Percentiles rank a stretch among this genome's conserved stretches.
phyloP scores from a whole-genome alignment of 2,329 filamentous ascomycete genomes.

The Fusarium clavum region DNA sequence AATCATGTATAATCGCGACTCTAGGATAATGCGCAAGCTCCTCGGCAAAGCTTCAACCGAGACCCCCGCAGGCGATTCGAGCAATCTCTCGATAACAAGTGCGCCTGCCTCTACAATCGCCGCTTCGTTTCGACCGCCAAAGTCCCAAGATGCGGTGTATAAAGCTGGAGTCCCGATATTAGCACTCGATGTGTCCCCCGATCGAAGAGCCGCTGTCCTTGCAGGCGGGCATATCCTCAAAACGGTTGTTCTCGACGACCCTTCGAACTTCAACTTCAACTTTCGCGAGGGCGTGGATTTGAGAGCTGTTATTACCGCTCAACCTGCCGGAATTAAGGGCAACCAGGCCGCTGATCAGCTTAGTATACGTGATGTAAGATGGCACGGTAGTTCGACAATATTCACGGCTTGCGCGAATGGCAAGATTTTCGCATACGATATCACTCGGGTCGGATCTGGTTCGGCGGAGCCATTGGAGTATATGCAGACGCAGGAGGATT shows the following conservation, averaged over 20 bases:
- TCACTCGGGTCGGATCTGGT: conserved; percentile 61
- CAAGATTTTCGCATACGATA: conserved; percentile 73
- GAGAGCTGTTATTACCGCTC: conserved; percentile 64
- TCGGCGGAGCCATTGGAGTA: conserved; percentile 62
- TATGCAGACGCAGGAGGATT: conserved; percentile 70
- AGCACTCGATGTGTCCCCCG: conserved; percentile 68
- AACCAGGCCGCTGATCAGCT: conserved; percentile 65
- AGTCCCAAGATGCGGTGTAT: conserved; percentile 67
- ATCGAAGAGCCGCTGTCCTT: conserved; percentile 67
- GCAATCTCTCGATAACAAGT: conserved; percentile 57
- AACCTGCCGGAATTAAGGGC: conserved; percentile 55
- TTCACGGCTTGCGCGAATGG: conserved; percentile 73
- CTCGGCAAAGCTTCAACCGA: conserved; percentile 65
- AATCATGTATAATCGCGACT: conserved; percentile 65
- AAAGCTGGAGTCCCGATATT: conserved; percentile 64
- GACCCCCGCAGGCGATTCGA: conserved; percentile 56
- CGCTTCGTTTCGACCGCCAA: conserved; percentile 61
- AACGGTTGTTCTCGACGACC: conserved; percentile 66
- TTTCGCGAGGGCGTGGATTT: conserved; percentile 70
- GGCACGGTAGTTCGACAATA: conserved; percentile 65
- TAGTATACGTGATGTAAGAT: conserved; percentile 72
- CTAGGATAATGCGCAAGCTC: conserved; percentile 70
- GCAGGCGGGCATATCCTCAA: conserved; percentile 71
- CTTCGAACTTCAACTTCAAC: conserved; percentile 51
- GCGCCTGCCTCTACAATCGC: conserved; percentile 54